phyloP scores from a whole-genome alignment of 441 rosid species.

The Omphalea diandra region DNA sequence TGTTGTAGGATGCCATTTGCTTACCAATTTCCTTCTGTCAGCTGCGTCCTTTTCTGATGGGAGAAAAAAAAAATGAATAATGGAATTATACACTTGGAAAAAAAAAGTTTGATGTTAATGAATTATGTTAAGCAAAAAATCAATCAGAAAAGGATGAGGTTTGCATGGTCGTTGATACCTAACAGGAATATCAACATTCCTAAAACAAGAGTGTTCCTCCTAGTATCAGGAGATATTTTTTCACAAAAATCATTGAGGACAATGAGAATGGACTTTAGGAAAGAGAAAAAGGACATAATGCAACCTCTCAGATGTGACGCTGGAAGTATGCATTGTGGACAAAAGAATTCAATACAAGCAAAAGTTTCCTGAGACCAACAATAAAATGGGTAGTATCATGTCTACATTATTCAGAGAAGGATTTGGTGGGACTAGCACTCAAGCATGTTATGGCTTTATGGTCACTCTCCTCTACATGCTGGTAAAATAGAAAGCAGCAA shows the following conservation, averaged over 20 bases:
- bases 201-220: neutral
- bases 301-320: neutral
- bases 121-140: too few species aligned
- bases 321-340: neutral
- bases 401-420: neutral
- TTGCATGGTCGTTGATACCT: neutral
- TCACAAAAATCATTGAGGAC: neutral
- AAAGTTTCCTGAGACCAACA: neutral
- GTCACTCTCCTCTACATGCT: neutral
- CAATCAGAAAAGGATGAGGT: neutral
- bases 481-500: conserved; percentile 1
- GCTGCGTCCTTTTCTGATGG: conserved; percentile 65
- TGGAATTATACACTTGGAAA: neutral
- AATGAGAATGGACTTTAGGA: neutral
- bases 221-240: neutral
- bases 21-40: conserved; percentile 71
- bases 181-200: neutral
- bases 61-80: neutral
- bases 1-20: conserved; percentile 96
- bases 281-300: neutral
- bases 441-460: neutral
- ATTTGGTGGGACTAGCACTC: neutral
- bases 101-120: too few species aligned
- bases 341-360: neutral
- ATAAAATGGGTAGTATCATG: neutral